A percentile compares a stretch with the other conserved stretches of the same genome.
Evolutionary conservation across 305 asterid genomes (phyloP).

Genomic region (Andrographis paniculata): DNA sequence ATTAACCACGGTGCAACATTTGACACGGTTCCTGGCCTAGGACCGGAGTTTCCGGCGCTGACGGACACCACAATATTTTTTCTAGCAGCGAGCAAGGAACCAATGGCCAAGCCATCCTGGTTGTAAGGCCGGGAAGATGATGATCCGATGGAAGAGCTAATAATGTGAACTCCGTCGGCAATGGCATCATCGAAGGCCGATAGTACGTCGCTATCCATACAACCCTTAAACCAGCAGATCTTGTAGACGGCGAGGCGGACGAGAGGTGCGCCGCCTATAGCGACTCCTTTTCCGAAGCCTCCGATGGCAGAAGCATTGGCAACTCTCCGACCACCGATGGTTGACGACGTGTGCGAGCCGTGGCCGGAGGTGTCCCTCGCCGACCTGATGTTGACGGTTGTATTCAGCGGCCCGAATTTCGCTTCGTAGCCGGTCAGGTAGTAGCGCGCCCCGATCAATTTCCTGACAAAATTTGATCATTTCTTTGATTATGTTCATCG

Average conservation of each 20-base stretch:
- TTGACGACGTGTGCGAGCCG: conserved; percentile 26
- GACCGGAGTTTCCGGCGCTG: conserved; percentile 22
- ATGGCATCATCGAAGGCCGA: conserved; percentile 16
- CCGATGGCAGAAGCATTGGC: conserved; percentile 14
- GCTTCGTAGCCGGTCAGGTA: conserved; percentile 23
- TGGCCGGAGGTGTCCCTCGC: conserved; percentile 25
- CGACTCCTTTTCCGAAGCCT: conserved; percentile 13
- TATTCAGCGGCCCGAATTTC: too few relatives aligned
- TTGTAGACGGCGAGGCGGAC: conserved; percentile 3
- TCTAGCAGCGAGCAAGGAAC: conserved; percentile 9
- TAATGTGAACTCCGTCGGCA: too few relatives aligned
- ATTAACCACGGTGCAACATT: too few relatives aligned
- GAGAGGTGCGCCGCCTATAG: conserved; percentile 1
- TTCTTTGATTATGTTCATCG: too few relatives aligned
- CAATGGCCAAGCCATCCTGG: too few relatives aligned
- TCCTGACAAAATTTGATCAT: conserved; percentile 16
- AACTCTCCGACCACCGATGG: conserved; percentile 21
- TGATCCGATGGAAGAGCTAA: too few relatives aligned
- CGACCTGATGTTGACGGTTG: conserved; percentile 16
- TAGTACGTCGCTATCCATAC: conserved; percentile 6
- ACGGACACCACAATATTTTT: conserved; percentile 15
- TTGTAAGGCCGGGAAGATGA: too few relatives aligned
- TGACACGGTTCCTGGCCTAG: conserved; percentile 14
- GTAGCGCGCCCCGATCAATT: conserved; percentile 26
- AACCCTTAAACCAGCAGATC: conserved; percentile 16